Base-by-base conservation (phyloP, 768 basidiomycete genomes). In the Ramaria rubella region DNA sequence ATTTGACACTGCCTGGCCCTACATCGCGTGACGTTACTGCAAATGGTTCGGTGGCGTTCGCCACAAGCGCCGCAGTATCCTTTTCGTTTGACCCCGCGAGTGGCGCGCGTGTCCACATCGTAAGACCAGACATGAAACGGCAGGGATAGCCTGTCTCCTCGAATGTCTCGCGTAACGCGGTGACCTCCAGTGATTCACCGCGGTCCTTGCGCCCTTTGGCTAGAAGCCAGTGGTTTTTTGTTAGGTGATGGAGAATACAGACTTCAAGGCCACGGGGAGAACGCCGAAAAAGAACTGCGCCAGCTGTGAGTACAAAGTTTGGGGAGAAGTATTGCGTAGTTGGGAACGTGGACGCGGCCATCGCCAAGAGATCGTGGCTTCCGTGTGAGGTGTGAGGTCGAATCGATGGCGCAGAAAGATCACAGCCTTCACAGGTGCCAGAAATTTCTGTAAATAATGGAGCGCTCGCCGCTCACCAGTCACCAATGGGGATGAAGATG, bases 131-230 rank as follows among this genome's bases (percentile, higher is more conserved):
- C 59, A 81, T 73, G 34, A 81, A 67, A 21, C 67, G 63, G 65
- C 83, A 84, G 4, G 67, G 67, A 61, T 80, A 85, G 5, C 82
- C 83, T 0, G 82, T 85, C 70, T 85, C 83, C 63, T 83, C 85
- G 63, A 73, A 82, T 0, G 82, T 82, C 68, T 86, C 84, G 17
- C 85, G 73, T 5, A 81, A 59, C 0, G 83, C 83, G 1, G 83
- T 72, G 1, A 55, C 61, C 54, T 79, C 76, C 17, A 81, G 68
- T 5, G 70, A 68, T 66, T 85, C 84, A 1, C 77, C 77, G 21
- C 71, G 64, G 63, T 85, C 81, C 63, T 85, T 84, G 30, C 81
- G 74, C 5, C 83, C 85, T 59, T 84, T 85, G 31, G 85, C 80
- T 12, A 85, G 75, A 5, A 81, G 61, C 61, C 68, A 72, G 44